Conservation (phyloP, 768 basidiomycete genomes). For the Pleurotus tuoliensis region DNA sequence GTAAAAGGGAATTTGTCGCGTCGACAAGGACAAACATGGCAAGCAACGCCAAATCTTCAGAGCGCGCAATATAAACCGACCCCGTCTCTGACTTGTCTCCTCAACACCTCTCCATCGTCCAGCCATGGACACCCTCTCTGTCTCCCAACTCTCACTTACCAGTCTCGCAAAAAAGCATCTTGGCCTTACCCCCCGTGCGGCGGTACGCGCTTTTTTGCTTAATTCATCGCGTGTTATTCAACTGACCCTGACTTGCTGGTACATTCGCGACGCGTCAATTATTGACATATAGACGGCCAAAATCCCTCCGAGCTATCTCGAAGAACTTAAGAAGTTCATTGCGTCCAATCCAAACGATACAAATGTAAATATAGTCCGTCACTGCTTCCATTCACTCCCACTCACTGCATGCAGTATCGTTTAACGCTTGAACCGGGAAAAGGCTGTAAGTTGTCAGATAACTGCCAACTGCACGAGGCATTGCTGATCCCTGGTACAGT, state of each 20-base stretch:
- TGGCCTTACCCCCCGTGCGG: not conserved
- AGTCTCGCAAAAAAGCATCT: not conserved
- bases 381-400: slow-evolving; percentile 2
- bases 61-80: not conserved
- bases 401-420: slow-evolving; percentile 26
- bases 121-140: not conserved
- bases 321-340: slow-evolving; percentile 30
- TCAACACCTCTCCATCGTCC: not conserved
- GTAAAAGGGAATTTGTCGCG: not conserved
- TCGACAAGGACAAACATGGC: not conserved
- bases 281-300: not conserved
- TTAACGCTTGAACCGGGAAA: slow-evolving; percentile 29
- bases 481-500: slow-evolving; percentile 23
- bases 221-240: not conserved
- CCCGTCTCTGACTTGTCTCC: not conserved
- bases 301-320: slow-evolving; percentile 31
- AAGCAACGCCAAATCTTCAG: not conserved
- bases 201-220: not conserved
- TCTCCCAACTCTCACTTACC: not conserved
- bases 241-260: not conserved
- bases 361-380: slow-evolving; percentile 22
- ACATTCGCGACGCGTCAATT: not conserved
- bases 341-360: slow-evolving; percentile 27
- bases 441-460: slow-evolving; percentile 31
- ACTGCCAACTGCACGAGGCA: not conserved